Conservation (phyloP, 106 monocot species). For the Triglochin maritima region DNA sequence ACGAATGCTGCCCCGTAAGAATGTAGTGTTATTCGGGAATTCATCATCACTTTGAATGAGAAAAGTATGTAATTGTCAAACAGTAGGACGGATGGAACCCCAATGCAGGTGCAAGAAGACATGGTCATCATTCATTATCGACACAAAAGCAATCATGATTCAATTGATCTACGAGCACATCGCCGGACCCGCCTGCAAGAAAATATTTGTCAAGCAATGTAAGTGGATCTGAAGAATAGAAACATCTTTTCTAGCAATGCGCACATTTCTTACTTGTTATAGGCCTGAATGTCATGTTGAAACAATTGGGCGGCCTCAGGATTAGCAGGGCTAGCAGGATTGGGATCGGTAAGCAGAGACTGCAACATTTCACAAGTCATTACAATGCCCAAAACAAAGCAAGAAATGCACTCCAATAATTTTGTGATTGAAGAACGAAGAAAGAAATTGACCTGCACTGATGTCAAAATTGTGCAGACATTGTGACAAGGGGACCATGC, state of each 20-base stretch:
- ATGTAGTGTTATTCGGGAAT: no score
- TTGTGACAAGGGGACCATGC: conserved; percentile 58
- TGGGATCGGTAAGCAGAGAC: conserved; percentile 54
- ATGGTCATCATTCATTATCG: no score
- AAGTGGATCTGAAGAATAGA: no score
- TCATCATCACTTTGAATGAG: no score
- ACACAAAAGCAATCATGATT: conserved; percentile 10
- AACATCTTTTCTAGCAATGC: no score
- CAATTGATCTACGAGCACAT: conserved; percentile 35
- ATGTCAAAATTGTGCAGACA: conserved; percentile 48
- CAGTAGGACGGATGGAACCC: no score
- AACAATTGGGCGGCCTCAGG: conserved; percentile 45
- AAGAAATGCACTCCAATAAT: background rate
- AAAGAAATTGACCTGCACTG: conserved; percentile 30
- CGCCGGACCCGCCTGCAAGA: conserved; percentile 31
- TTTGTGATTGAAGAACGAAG: background rate
- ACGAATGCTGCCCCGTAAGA: no score
- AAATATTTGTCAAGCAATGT: background rate
- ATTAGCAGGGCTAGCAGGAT: conserved; percentile 51
- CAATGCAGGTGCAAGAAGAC: no score
- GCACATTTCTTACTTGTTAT: conserved; percentile 24
- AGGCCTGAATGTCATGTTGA: conserved; percentile 35
- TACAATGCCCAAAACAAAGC: background rate
- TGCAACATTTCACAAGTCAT: conserved; percentile 6
- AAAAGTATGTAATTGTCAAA: no score